Evolutionary conservation across 306 rosid species (phyloP).

Genomic region (Gynostemma pentaphyllum): DNA sequence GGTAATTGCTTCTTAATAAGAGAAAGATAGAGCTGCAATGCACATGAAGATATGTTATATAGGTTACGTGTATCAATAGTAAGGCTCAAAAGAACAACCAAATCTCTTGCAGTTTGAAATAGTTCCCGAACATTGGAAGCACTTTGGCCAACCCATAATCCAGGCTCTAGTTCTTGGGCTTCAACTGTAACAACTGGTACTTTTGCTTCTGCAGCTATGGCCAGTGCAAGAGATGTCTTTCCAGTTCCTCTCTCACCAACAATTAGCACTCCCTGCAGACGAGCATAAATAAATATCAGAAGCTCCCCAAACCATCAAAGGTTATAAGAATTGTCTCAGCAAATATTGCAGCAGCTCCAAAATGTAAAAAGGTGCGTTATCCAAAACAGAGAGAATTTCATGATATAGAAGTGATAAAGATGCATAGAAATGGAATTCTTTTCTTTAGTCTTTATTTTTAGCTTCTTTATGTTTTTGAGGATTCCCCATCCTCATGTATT

Average conservation of each 20-base stretch:
- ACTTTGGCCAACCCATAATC: constrained; percentile 99
- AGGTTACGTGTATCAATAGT: constrained; percentile 5
- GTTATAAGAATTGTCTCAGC: background rate
- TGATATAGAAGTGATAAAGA: background rate
- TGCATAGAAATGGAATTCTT: too few species aligned
- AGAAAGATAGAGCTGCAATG: background rate
- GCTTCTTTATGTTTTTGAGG: too few species aligned
- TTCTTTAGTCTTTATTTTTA: too few species aligned
- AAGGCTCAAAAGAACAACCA: constrained; percentile 51
- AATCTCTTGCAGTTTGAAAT: constrained; percentile 94
- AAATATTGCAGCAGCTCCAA: background rate
- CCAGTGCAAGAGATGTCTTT: constrained; percentile 92
- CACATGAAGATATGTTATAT: background rate
- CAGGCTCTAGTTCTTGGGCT: constrained; percentile 92
- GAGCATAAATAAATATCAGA: constrained; percentile 17
- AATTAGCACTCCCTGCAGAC: constrained; percentile 80
- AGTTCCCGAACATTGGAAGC: constrained; percentile 93
- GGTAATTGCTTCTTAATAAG: background rate
- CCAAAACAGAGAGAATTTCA: background rate
- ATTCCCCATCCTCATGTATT: too few species aligned
- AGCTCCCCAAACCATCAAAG: constrained; percentile 7
- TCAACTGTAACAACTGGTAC: constrained; percentile 86
- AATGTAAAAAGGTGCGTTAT: background rate
- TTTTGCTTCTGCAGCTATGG: constrained; percentile 94
- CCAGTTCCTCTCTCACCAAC: constrained; percentile 99